These are phyloP conservation scores for Chloris gayana DNA, from an alignment of 176 grass and related monocot species.

Conservation along the genomic window DNA sequence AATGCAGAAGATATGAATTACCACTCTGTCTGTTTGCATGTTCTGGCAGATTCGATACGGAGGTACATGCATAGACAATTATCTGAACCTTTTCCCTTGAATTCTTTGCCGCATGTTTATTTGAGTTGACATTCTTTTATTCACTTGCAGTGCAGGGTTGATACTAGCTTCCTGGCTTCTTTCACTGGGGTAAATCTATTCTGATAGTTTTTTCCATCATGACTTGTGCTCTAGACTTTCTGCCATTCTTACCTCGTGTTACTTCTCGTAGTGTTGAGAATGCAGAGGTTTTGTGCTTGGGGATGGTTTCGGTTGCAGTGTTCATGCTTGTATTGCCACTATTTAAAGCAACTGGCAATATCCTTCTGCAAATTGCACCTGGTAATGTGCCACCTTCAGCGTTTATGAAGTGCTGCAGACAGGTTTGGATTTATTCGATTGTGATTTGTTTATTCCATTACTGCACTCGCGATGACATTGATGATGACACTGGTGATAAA, in stretches of 20 bases:
- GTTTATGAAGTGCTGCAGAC: constrained; percentile 80
- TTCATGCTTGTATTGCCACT: constrained; percentile 95
- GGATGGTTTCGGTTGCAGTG: constrained; percentile 88
- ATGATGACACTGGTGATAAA: not conserved
- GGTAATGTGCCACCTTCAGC: constrained; percentile 81
- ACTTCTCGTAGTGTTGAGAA: constrained; percentile 74
- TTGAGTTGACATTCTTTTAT: constrained; percentile 9
- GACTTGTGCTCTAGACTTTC: constrained; percentile 1
- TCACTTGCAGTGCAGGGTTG: constrained; percentile 89
- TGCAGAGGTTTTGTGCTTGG: constrained; percentile 88
- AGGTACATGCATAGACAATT: constrained; percentile 52
- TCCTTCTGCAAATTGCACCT: constrained; percentile 92
- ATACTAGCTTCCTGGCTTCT: constrained; percentile 99
- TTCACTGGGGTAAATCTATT: constrained; percentile 71
- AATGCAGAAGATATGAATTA: constrained; percentile 99
- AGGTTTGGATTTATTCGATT: constrained; percentile 32
- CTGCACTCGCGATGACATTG: constrained; percentile 3
- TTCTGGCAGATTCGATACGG: constrained; percentile 89
- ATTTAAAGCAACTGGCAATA: constrained; percentile 80
- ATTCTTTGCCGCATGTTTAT: not conserved
- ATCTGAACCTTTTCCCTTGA: constrained; percentile 9
- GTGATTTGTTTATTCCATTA: not conserved
- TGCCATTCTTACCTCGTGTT: constrained; percentile 10
- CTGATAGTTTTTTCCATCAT: not conserved
- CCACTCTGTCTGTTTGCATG: constrained; percentile 93